Base-by-base conservation (phyloP, 2,329 filamentous ascomycete genomes). In the Hirsutella rhossiliensis region DNA sequence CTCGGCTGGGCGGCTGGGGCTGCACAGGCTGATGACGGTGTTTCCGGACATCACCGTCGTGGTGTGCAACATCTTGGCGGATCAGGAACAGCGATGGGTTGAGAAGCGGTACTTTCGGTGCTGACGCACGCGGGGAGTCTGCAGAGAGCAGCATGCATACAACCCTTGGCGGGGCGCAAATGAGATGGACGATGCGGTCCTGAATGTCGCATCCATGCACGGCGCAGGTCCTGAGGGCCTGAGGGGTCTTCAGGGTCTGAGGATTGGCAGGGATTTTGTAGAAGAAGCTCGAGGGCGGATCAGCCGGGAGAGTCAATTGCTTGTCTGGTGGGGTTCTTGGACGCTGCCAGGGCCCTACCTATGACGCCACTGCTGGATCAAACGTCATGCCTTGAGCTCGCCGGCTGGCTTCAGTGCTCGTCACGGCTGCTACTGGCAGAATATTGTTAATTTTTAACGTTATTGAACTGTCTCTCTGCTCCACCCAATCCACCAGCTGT, bases 51-150 rank as follows among this genome's bases (percentile, higher is more conserved):
- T 97, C 41, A 84, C 82, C 43, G 84, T 95, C 17, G 87, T 97
- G 17, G 82, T 95, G 27, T 87, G 86, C 52, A 82, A 82, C 48
- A 75, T 95, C 55, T 80, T 89, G 27, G 77, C 82, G 44, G 87
- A 94, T 53, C 78, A 83, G 48, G 87, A 96, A 63, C 79, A 84
- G 52, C 76, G 89, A 50, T 97, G 89, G 89, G 78, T 96, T 40
- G 90, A 96, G 68, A 80, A 78, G 59, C 80, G 80, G 56, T 97
- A 96, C 63, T 83, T 95, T 60, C 81, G 89, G n/a, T 94, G 88
- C 63, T 95, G 47, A 60, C 29, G 34, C 39, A 27, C 6, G n/a
- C 19, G n/a, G 19, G 13, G n/a, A 15, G 29, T 17, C 6, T 13
- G 19, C 12, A 15, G 29, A 8, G 17, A 15, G 11, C 8, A 28